Conservation (phyloP, 805 yeast species). For the Spathaspora hagerdaliae region DNA sequence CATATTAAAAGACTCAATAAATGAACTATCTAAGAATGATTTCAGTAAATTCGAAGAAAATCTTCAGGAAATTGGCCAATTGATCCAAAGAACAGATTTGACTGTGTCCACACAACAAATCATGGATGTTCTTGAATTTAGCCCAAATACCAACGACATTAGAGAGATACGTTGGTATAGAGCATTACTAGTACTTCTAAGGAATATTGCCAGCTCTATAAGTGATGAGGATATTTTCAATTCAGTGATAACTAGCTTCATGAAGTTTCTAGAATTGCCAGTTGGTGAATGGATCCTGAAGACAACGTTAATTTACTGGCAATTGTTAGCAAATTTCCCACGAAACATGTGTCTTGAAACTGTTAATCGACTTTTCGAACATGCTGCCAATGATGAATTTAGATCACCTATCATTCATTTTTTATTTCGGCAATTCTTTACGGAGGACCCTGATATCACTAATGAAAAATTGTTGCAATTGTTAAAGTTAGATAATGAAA, state of each 20-base stretch:
- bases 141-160: background rate
- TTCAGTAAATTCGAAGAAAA: background rate
- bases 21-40: background rate
- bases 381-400: background rate
- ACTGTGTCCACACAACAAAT: background rate
- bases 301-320: slow-evolving; percentile 15
- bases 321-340: slow-evolving; percentile 21
- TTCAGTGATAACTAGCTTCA: background rate
- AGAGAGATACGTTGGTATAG: slow-evolving; percentile 4
- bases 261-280: background rate
- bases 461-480: slow-evolving; percentile 3
- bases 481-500: slow-evolving; percentile 6
- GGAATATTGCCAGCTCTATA: slow-evolving; percentile 2
- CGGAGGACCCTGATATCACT: slow-evolving; percentile 27
- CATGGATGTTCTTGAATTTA: background rate
- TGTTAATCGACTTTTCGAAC: background rate
- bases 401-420: slow-evolving; percentile 8
- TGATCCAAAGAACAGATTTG: background rate
- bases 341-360: slow-evolving; percentile 2
- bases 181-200: slow-evolving; percentile 5
- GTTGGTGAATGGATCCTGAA: slow-evolving; percentile 10
- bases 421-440: slow-evolving; percentile 8
- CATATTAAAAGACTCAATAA: background rate
- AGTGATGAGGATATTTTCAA: background rate
- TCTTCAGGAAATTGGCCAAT: background rate